Base-by-base conservation (phyloP, 495 filamentous ascomycete genomes). In the Aspergillus kassunensis region DNA sequence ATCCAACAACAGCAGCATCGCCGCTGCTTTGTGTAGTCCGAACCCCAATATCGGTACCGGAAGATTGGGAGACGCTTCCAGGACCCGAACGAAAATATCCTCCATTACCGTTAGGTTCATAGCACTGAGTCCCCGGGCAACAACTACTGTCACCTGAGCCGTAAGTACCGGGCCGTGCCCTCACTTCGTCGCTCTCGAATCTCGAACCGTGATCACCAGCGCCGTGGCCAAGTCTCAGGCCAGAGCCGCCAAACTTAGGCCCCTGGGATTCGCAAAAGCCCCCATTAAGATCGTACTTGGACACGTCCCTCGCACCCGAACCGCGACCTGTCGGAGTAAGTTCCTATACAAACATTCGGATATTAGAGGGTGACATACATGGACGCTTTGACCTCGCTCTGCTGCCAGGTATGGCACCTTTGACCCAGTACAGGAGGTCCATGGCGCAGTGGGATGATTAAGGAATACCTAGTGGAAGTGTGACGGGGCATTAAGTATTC, bases 371-470 rank as follows among this genome's bases (percentile, higher is more conserved):
- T 30, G 37, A 9, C 34, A 27, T 49, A 57, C 49, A 56, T 19
- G 59, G 55, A 12, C 24, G 21, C 31, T 54, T 56, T 24, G 45
- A 54, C 25, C 55, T 58, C 58, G 49, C 20, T 15, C 64, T 59
- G 44, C 64, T 58, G 37, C 69, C 57, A 47, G 77, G 71, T 50
- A 90, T 55, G 61, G 78, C 83, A 30, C 89, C 81, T 72, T 89
- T 90, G 68, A 88, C 76, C 61, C 89, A 90, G 75, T 89, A 78
- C 58, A 88, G 64, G 54, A 90, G 66, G 53, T 72, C 66, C 85
- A 89, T 89, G 72, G 57, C 31, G 29, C 23, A 40, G 6, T 21
- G 15, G 16, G 18, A 40, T 27, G 24, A 9, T 27, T 27, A 27
- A 9, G 24, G 24, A 27, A 27, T 27, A 27, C n/a, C n/a, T n/a